A percentile compares a stretch with the other conserved stretches of the same genome.
Evolutionary conservation across 108 stramenopile species (phyloP).

Genomic region (Cyclotella cryptica): DNA sequence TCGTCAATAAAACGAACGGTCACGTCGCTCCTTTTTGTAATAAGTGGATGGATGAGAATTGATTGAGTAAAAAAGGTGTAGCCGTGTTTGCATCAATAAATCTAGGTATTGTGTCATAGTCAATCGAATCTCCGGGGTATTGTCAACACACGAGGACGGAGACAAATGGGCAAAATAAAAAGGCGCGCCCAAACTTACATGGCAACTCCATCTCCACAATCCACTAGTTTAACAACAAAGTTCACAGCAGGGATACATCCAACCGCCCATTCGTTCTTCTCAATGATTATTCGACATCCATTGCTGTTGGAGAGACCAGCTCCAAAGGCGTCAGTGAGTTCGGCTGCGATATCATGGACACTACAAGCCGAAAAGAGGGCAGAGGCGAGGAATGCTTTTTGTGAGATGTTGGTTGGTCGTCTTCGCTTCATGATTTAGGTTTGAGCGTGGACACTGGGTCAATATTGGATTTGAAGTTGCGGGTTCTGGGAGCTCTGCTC

Average conservation of each 20-base stretch:
- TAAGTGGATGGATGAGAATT: background rate
- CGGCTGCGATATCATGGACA: background rate
- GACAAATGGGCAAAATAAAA: background rate
- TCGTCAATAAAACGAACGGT: conserved; percentile 53
- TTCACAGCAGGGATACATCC: conserved; percentile 53
- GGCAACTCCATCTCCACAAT: conserved; percentile 52
- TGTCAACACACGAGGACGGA: background rate
- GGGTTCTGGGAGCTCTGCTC: background rate
- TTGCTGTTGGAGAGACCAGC: background rate
- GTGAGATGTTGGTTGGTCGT: background rate
- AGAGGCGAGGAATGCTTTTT: background rate
- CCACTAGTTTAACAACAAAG: conserved; percentile 50
- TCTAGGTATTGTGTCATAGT: background rate
- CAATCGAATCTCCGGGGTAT: background rate
- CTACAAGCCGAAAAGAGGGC: background rate
- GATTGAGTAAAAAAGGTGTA: background rate
- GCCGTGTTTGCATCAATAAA: background rate
- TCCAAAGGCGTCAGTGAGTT: background rate
- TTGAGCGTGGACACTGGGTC: background rate
- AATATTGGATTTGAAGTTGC: background rate
- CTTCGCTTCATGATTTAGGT: background rate
- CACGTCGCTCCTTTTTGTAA: conserved; percentile 41
- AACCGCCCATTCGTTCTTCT: conserved; percentile 54
- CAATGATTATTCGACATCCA: conserved; percentile 41
- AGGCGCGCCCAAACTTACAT: conserved; percentile 29